Percentiles rank a stretch among this genome's conserved stretches.
Conservation (phyloP, 2,329 filamentous ascomycete species). For the Sclerotinia borealis region DNA sequence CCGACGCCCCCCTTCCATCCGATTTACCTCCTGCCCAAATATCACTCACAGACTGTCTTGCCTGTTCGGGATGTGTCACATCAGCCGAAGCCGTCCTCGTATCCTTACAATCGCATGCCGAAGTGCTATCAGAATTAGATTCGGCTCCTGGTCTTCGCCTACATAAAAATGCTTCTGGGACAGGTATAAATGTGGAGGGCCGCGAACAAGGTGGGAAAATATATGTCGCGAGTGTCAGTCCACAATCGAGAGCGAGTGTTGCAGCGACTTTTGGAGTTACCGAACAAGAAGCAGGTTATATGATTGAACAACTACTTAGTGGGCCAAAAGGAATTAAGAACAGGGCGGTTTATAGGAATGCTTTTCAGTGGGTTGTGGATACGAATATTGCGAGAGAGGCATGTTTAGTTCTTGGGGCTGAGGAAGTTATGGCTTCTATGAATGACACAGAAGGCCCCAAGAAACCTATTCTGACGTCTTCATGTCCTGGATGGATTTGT, state of each 20-base stretch:
- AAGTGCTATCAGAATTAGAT: conserved; percentile 81
- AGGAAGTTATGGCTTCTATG: conserved; percentile 54
- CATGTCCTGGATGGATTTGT: conserved; percentile 97
- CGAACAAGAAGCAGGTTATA: conserved; percentile 66
- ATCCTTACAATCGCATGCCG: conserved; percentile 85
- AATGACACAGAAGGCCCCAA: conserved; percentile 23
- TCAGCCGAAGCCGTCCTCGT: conserved; percentile 97
- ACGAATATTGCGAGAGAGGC: conserved; percentile 79
- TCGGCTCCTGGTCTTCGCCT: conserved; percentile 44
- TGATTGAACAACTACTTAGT: conserved; percentile 75
- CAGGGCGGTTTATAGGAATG: conserved; percentile 66
- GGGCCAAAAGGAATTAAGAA: conserved; percentile 62
- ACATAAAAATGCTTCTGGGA: conserved; percentile 21
- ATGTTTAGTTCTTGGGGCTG: conserved; percentile 71
- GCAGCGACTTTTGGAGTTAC: conserved; percentile 76
- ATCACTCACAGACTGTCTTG: conserved; percentile 92
- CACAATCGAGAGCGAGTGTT: conserved; percentile 82
- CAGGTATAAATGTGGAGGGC: conserved; percentile 41
- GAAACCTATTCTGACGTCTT: conserved; percentile 72
- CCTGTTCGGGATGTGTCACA: conserved; percentile 95
- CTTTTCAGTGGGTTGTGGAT: conserved; percentile 85
- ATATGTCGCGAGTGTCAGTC: conserved; percentile 88
- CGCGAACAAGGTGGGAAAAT: conserved; percentile 60
- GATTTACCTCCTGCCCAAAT: conserved; percentile 74
- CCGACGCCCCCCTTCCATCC: conserved; percentile 54